Evolutionary conservation across 352 stramenopile genomes (phyloP).

Genomic region (Elongisporangium senticosum): DNA sequence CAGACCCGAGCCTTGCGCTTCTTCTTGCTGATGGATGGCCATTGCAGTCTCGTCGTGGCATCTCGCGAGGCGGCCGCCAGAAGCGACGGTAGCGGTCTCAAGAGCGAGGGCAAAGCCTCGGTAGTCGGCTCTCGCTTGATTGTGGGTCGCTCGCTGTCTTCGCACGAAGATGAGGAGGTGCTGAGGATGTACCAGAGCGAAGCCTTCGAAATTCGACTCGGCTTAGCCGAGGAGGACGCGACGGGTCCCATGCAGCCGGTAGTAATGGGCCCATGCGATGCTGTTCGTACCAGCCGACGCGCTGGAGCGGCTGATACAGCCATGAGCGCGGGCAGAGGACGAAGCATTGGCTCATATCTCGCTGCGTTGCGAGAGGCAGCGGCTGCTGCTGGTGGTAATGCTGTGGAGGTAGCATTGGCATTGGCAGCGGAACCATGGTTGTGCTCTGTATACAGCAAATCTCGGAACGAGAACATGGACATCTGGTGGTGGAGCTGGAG

Average conservation of each 20-base stretch:
- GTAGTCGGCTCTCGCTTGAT: neutral
- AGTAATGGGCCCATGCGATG: neutral
- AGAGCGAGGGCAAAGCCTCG: neutral
- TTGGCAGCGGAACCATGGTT: neutral
- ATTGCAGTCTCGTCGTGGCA: neutral
- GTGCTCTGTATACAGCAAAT: neutral
- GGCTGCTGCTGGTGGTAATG: too few relatives aligned
- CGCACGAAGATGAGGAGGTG: neutral
- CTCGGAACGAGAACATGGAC: neutral
- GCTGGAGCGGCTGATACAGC: neutral
- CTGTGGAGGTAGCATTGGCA: neutral
- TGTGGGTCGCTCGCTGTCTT: neutral
- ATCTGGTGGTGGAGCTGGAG: neutral
- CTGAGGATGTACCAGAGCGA: neutral
- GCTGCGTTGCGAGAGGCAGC: neutral
- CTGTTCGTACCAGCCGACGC: neutral
- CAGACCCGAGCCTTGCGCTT: conserved; percentile 39
- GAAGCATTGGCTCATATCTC: neutral
- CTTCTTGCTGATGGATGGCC: conserved; percentile 17
- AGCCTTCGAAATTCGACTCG: neutral
- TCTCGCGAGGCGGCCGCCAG: neutral
- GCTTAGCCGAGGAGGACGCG: neutral
- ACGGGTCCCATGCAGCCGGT: neutral
- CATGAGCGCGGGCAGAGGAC: neutral
- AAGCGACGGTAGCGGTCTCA: neutral